Evolutionary conservation across 139 green algal genomes (phyloP).

Genomic region (Chlorella sp.): DNA sequence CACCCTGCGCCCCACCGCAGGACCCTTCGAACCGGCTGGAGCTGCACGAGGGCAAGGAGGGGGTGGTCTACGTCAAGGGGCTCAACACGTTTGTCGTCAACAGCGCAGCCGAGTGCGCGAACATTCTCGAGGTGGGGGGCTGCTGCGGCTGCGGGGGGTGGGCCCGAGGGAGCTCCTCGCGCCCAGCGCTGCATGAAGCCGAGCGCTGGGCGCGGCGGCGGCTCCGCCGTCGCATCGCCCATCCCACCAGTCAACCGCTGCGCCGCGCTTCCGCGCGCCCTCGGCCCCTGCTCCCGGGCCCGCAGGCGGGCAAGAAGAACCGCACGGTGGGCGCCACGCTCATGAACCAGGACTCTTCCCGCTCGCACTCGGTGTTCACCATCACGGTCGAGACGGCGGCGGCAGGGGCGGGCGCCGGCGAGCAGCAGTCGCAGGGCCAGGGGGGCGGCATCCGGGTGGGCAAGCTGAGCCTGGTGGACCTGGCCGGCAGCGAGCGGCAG

Average conservation of each 20-base stretch:
- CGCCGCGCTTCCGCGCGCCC: too few relatives aligned
- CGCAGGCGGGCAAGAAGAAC: constrained; percentile 71
- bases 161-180: too few relatives aligned
- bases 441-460: constrained; percentile 88
- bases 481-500: constrained; percentile 88
- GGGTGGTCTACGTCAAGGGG: constrained; percentile 77
- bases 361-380: constrained; percentile 96
- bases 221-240: too few relatives aligned
- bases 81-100: constrained; percentile 79
- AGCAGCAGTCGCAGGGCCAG: too few relatives aligned
- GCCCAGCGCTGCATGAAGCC: too few relatives aligned
- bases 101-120: constrained; percentile 76
- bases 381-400: constrained; percentile 91
- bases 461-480: constrained; percentile 86
- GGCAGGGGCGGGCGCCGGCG: constrained; percentile 20
- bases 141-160: too few relatives aligned
- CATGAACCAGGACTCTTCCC: constrained; percentile 90
- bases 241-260: too few relatives aligned
- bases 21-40: constrained; percentile 74
- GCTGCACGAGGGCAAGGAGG: constrained; percentile 74
- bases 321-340: constrained; percentile 79
- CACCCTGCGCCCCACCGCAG: too few relatives aligned
- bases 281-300: too few relatives aligned
- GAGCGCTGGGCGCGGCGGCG: too few relatives aligned
- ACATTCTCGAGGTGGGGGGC: constrained; percentile 72